Conservation (phyloP, 371 early-diverging fungal genomes). For the Mucor lusitanicus region DNA sequence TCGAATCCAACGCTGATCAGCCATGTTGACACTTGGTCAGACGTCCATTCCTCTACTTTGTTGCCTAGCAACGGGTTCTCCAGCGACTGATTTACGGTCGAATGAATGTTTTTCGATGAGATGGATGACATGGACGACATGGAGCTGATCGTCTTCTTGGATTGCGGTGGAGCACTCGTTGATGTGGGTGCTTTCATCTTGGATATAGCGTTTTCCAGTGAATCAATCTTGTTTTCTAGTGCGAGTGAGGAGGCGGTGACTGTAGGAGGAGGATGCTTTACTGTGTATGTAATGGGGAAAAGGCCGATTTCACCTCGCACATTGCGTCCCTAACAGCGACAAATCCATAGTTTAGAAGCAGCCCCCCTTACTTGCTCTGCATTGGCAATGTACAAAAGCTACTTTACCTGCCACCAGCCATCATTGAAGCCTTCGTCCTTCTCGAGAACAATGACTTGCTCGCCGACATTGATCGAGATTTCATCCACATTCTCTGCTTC, state of each 20-base stretch:
- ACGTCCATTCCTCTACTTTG: constrained; percentile 48
- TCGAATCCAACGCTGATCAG: constrained; percentile 57
- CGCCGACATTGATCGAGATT: constrained; percentile 67
- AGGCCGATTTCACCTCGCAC: constrained; percentile 67
- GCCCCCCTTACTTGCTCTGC: neutral
- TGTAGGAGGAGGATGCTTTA: constrained; percentile 41
- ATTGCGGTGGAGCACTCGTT: neutral
- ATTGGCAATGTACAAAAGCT: neutral
- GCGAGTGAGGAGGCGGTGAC: constrained; percentile 1
- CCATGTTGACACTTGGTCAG: constrained; percentile 51
- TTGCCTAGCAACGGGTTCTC: constrained; percentile 5
- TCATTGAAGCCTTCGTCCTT: constrained; percentile 76
- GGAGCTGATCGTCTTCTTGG: neutral
- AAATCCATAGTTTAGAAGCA: neutral
- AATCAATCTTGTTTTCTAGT: constrained; percentile 35
- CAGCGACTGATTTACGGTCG: neutral
- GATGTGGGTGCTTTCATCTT: constrained; percentile 25
- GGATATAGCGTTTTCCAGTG: constrained; percentile 30
- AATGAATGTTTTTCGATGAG: constrained; percentile 13
- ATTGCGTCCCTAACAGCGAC: constrained; percentile 61
- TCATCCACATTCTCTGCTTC: constrained; percentile 76
- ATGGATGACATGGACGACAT: neutral
- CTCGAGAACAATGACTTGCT: constrained; percentile 71
- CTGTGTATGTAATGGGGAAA: constrained; percentile 63
- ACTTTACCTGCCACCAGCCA: constrained; percentile 71